phyloP scores from a whole-genome alignment of 306 rosid species.

The Acacia confusa region DNA sequence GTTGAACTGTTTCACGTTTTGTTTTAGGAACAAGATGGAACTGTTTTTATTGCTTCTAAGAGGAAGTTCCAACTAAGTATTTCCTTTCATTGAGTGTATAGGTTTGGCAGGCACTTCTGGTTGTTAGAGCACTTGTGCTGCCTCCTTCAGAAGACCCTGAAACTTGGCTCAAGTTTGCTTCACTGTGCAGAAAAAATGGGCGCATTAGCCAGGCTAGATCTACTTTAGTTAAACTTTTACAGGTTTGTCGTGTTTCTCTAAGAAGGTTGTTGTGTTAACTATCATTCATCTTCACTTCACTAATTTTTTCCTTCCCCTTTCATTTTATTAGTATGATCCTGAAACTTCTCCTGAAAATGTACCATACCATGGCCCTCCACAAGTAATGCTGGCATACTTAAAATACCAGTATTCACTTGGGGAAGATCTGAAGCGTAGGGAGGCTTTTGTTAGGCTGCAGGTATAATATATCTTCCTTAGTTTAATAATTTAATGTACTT shows the following conservation, averaged over 20 bases:
- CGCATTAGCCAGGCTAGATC: constrained; percentile 91
- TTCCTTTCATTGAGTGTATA: constrained; percentile 39
- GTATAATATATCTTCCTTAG: constrained; percentile 43
- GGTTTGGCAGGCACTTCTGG: constrained; percentile 92
- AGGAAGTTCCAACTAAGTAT: not conserved
- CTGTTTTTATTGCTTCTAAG: not conserved
- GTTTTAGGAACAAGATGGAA: not conserved
- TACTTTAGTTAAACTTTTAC: constrained; percentile 85
- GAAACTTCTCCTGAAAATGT: constrained; percentile 77
- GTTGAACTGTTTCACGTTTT: not conserved
- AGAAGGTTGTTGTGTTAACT: constrained; percentile 27
- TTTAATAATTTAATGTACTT: not conserved
- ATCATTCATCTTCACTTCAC: constrained; percentile 15
- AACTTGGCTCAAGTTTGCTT: constrained; percentile 94
- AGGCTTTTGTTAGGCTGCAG: constrained; percentile 90
- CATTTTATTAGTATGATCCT: constrained; percentile 73
- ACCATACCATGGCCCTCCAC: constrained; percentile 81
- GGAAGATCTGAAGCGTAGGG: constrained; percentile 93
- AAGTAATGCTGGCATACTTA: constrained; percentile 94
- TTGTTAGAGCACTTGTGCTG: constrained; percentile 86
- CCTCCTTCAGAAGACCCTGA: constrained; percentile 93
- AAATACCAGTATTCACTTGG: constrained; percentile 96
- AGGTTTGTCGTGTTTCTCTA: constrained; percentile 56
- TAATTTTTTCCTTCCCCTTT: constrained; percentile 6
- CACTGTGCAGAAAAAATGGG: constrained; percentile 82